A percentile compares a stretch with the other conserved stretches of the same genome.
phyloP scores from a whole-genome alignment of 1,139 yeast genomes.

The Candida anutae region DNA sequence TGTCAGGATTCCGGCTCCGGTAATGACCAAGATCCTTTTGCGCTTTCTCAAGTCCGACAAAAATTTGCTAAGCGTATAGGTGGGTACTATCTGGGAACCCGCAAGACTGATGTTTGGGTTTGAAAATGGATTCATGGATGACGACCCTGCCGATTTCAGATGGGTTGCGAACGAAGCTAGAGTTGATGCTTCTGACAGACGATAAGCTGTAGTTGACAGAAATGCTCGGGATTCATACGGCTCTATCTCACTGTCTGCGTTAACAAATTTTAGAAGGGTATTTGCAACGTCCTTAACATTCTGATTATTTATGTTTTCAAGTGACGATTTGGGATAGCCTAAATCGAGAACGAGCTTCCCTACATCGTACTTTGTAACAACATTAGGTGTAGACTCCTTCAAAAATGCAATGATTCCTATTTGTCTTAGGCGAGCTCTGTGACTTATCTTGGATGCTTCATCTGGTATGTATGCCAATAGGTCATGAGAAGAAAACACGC shows the following conservation, averaged over 20 bases:
- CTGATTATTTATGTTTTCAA: constrained; percentile 5
- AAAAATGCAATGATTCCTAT: constrained; percentile 12
- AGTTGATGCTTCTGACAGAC: no score
- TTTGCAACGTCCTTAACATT: constrained; percentile 9
- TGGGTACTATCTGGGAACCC: background rate
- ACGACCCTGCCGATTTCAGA: no score
- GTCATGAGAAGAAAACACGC: background rate
- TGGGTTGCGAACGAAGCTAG: no score
- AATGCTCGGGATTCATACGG: no score
- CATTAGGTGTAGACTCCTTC: constrained; percentile 10
- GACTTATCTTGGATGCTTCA: constrained; percentile 1
- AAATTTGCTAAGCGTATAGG: constrained; percentile 4
- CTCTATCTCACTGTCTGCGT: constrained; percentile 6
- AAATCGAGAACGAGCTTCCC: constrained; percentile 11
- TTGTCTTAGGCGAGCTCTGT: constrained; percentile 9
- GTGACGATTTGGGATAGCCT: constrained; percentile 9
- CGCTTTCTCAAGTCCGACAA: constrained; percentile 7
- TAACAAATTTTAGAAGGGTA: constrained; percentile 11
- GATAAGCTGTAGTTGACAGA: no score
- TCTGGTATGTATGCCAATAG: constrained; percentile 1
- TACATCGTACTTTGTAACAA: constrained; percentile 10
- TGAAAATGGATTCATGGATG: no score
- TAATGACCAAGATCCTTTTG: constrained; percentile 62
- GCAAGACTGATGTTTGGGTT: constrained; percentile 1
- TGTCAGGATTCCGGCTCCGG: constrained; percentile 97